Percentiles rank a stretch among this genome's conserved stretches.
Conservation (phyloP, 345 rosid species). For the Arabidopsis suecica region DNA sequence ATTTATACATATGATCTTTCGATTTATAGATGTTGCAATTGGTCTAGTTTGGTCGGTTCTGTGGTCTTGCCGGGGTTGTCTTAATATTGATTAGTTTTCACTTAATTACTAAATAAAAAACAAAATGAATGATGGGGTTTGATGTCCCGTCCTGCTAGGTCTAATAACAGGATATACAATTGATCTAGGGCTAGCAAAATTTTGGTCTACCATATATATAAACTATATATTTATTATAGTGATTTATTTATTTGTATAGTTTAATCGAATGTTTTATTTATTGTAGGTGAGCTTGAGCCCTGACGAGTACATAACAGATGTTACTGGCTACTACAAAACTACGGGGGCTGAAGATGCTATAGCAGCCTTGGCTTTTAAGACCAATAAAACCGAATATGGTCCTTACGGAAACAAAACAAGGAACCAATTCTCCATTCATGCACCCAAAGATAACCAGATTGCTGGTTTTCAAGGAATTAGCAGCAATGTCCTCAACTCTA, state of each 20-base stretch:
- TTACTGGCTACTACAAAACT: conserved; percentile 40
- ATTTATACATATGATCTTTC: neutral
- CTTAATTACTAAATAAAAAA: neutral
- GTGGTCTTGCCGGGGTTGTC: neutral
- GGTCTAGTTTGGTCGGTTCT: neutral
- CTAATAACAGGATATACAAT: neutral
- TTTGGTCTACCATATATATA: neutral
- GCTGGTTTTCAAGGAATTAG: conserved; percentile 45
- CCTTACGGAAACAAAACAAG: conserved; percentile 44
- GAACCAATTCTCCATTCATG: conserved; percentile 37
- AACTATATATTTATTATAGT: neutral
- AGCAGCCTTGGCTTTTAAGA: conserved; percentile 43
- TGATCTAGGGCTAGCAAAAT: neutral
- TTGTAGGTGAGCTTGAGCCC: conserved; percentile 40
- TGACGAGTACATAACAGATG: conserved; percentile 46
- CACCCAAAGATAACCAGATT: conserved; percentile 43
- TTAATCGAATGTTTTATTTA: neutral
- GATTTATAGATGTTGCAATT: neutral
- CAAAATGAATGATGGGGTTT: neutral
- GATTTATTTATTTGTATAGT: neutral
- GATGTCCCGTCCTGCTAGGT: neutral
- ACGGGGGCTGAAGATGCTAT: conserved; percentile 39
- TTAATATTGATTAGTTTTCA: neutral
- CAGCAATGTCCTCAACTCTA: conserved; percentile 41
- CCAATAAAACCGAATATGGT: conserved; percentile 42